phyloP scores from a whole-genome alignment of 2,329 filamentous ascomycete species.

The Epichloe uncinata region DNA sequence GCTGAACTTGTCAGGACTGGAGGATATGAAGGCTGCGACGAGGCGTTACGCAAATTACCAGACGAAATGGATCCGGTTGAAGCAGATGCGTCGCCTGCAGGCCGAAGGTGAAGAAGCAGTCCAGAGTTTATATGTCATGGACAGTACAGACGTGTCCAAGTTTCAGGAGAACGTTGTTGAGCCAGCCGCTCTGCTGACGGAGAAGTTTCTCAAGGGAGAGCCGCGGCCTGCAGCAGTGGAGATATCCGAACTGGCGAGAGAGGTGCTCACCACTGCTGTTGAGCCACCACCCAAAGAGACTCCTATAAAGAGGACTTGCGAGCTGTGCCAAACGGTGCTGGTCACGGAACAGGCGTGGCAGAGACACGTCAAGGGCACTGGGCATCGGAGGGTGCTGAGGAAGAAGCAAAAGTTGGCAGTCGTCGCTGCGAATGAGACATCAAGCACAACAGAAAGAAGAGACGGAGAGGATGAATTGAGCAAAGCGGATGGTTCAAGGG shows the following conservation, averaged over 20 bases:
- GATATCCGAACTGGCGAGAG: constrained; percentile 33
- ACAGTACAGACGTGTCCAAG: constrained; percentile 54
- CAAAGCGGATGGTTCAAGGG: constrained; percentile 4
- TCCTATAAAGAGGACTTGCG: constrained; percentile 50
- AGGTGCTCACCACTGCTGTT: constrained; percentile 39
- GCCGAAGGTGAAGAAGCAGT: constrained; percentile 37
- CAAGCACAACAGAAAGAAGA: neutral
- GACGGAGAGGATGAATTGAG: neutral
- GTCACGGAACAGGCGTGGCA: constrained; percentile 39
- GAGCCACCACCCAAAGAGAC: constrained; percentile 35
- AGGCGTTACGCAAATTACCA: constrained; percentile 81
- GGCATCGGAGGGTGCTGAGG: constrained; percentile 21
- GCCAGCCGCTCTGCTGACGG: constrained; percentile 49
- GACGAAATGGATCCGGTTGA: constrained; percentile 73
- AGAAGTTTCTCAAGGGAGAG: constrained; percentile 46
- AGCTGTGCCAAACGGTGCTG: constrained; percentile 54
- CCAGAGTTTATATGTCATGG: constrained; percentile 59
- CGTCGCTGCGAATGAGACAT: constrained; percentile 15
- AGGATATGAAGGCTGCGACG: constrained; percentile 70
- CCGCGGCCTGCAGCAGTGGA: constrained; percentile 37
- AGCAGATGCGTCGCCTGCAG: constrained; percentile 57
- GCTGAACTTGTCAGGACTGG: constrained; percentile 47
- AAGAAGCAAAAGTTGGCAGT: constrained; percentile 25
- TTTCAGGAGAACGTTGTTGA: constrained; percentile 53
- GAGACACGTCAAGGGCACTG: constrained; percentile 23